phyloP scores from a whole-genome alignment of 345 rosid genomes.

The Arabidopsis thaliana region TAIR10.1 NC_003075.7:15472501-15473000 shows the following conservation, averaged over 20 bases:
- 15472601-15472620: slow-evolving; percentile 97
- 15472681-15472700: background rate
- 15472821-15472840: background rate
- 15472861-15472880: slow-evolving; percentile 24
- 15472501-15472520: slow-evolving; percentile 90
- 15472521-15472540: slow-evolving; percentile 86
- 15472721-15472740: slow-evolving; percentile 73
- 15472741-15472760: slow-evolving; percentile 86
- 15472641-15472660: slow-evolving; percentile 10
- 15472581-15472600: slow-evolving; percentile 99
- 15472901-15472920: slow-evolving; percentile 87
- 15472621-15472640: slow-evolving; percentile 16
- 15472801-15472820: slow-evolving; percentile 63
- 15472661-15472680: slow-evolving; percentile 13
- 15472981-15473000: slow-evolving; percentile 42
- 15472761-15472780: slow-evolving; percentile 89
- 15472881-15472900: slow-evolving; percentile 90
- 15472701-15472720: slow-evolving; percentile 61
- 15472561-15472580: slow-evolving; percentile 92
- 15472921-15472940: slow-evolving; percentile 66
- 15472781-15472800: slow-evolving; percentile 99
- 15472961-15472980: slow-evolving; percentile 9
- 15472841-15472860: background rate
- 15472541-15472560: slow-evolving; percentile 88
- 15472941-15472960: background rate